Evolutionary conservation across 73 alveolate genomes (phyloP).

Genomic region (Paraurostyla sp.): DNA sequence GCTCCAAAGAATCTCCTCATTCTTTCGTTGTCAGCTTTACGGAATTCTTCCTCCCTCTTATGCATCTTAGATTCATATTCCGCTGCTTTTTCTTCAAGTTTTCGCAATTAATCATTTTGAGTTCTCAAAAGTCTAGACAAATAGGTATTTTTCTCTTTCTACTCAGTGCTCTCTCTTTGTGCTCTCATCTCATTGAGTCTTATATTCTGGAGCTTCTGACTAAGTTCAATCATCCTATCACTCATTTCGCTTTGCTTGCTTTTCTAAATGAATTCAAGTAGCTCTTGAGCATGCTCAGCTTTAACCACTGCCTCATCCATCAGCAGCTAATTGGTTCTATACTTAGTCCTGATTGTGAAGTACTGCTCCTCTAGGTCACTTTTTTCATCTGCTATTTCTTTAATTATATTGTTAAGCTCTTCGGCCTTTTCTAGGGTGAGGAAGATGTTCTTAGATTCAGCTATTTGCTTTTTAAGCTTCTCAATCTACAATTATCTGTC

Average conservation of each 20-base stretch:
- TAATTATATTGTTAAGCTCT: slow-evolving; percentile 29
- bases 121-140: slow-evolving; percentile 51
- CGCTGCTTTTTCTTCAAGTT: slow-evolving; percentile 67
- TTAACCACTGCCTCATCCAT: slow-evolving; percentile 69
- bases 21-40: slow-evolving; percentile 63
- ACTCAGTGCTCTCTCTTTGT: slow-evolving; percentile 66
- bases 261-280: slow-evolving; percentile 52
- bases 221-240: slow-evolving; percentile 63
- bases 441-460: slow-evolving; percentile 21
- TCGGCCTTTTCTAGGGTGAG: slow-evolving; percentile 69
- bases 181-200: slow-evolving; percentile 64
- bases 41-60: slow-evolving; percentile 69
- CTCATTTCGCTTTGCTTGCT: slow-evolving; percentile 61
- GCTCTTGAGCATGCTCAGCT: slow-evolving; percentile 56
- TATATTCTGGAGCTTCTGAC: slow-evolving; percentile 57
- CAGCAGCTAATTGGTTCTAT: neutral
- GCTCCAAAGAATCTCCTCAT: slow-evolving; percentile 65
- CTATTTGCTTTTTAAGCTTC: slow-evolving; percentile 56
- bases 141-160: slow-evolving; percentile 58
- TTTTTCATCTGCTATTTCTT: slow-evolving; percentile 64
- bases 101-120: slow-evolving; percentile 40
- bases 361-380: slow-evolving; percentile 68
- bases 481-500: slow-evolving; percentile 79
- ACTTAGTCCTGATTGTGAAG: slow-evolving; percentile 60
- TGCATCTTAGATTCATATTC: slow-evolving; percentile 60